Conservation (phyloP, 768 basidiomycete genomes). For the Holtermannia corniformis region DNA sequence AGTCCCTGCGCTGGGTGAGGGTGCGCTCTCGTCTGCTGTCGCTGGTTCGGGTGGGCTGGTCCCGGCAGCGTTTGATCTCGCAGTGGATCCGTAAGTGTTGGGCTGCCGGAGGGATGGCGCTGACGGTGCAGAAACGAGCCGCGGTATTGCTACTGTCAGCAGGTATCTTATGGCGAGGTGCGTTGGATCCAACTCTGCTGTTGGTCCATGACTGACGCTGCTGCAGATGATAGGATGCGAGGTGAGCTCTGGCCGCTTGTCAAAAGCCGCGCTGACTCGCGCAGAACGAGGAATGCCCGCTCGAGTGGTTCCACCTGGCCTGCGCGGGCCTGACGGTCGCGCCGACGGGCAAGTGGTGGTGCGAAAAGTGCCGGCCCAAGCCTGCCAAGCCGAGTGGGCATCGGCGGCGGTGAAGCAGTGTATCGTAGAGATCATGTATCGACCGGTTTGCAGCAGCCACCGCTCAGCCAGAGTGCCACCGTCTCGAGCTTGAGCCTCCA, state of each 20-base stretch:
- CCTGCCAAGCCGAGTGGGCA: conserved; percentile 12
- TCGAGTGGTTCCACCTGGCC: conserved; percentile 38
- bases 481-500: too few species aligned
- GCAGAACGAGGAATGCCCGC: conserved; percentile 39
- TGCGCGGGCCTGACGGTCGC: conserved; percentile 24
- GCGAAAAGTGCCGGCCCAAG: conserved; percentile 27
- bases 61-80: conserved; percentile 9
- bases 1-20: background rate
- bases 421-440: too few species aligned
- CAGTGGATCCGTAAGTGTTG: conserved; percentile 28
- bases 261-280: background rate
- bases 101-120: background rate
- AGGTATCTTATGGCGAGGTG: conserved; percentile 34
- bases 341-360: conserved; percentile 36
- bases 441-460: too few species aligned
- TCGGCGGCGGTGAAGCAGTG: too few species aligned
- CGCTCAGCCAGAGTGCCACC: too few species aligned
- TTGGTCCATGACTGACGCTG: background rate
- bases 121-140: conserved; percentile 30
- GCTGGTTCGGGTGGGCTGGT: background rate
- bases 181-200: background rate
- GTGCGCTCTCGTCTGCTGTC: background rate
- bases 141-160: conserved; percentile 38
- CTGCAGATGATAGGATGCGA: conserved; percentile 40
- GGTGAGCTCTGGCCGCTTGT: conserved; percentile 13